Percentiles rank a stretch among this genome's conserved stretches.
These are phyloP conservation scores for Dryas drummondii DNA, from an alignment of 306 rosid species.

Conservation along the genomic window DNA sequence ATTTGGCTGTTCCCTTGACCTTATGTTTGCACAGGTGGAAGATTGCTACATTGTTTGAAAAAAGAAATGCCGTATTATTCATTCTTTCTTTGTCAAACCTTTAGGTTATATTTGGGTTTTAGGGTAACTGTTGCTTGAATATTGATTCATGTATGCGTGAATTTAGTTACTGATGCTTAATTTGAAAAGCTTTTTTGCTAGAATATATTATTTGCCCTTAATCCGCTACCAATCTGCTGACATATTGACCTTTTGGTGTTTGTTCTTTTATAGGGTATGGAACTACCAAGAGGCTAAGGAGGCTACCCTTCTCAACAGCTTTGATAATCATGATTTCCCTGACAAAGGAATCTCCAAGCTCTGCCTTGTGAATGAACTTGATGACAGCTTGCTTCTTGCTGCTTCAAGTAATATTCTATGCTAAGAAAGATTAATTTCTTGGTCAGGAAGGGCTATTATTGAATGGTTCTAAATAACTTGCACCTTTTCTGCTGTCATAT, in stretches of 20 bases:
- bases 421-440: slow-evolving; percentile 17
- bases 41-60: background rate
- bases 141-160: background rate
- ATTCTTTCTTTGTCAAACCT: background rate
- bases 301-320: slow-evolving; percentile 78
- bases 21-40: background rate
- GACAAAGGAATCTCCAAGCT: slow-evolving; percentile 95
- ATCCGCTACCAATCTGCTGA: background rate
- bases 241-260: slow-evolving; percentile 12
- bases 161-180: background rate
- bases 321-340: slow-evolving; percentile 85
- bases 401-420: slow-evolving; percentile 77
- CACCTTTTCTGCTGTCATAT: slow-evolving; percentile 15
- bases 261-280: slow-evolving; percentile 63
- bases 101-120: background rate
- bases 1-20: background rate
- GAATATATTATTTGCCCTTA: background rate
- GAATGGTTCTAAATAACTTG: slow-evolving; percentile 20
- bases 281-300: slow-evolving; percentile 78
- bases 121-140: background rate
- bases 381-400: slow-evolving; percentile 93
- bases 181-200: background rate
- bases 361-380: slow-evolving; percentile 92
- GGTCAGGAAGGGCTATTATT: slow-evolving; percentile 1
- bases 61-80: background rate